Base-by-base conservation (phyloP, 225 moss, liverwort and hornwort species). In the Rhytidiadelphus loreus region DNA sequence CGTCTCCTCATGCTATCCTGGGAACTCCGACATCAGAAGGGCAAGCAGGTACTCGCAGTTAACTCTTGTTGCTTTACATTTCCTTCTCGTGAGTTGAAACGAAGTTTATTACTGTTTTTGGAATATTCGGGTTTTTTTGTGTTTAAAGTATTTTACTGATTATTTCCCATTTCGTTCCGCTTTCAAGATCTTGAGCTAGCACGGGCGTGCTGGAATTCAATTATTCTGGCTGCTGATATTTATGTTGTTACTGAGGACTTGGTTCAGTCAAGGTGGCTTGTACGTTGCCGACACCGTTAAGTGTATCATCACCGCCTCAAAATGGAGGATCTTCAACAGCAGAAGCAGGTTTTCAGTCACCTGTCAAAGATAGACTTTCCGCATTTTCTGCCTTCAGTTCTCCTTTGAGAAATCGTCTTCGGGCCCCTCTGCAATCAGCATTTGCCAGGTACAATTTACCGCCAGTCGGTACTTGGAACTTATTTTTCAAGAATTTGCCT, bases 331-430 rank as follows among this genome's bases (percentile, higher is more conserved):
- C 94, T 75, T 82, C 88, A 72, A 87, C 77, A 90, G 85, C 73
- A 77, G 98, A 98, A 88, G 79, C 90, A 83, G 93, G 93, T 88
- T 92, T 97, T 80, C 90, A 89, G 76, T 97, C 98, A 86, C 96
- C 97, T 90, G 92, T 91, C 32, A 96, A 95, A 80, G 97, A 98
- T 76, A 94, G 96, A 57, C 92, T 92, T 62, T 98, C 98, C 83
- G 96, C 97, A 26, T 98, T 98, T 87, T 96, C 97, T 83, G 96
- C 96, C 52, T 98, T 98, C 84, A 92, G 94, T 61, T 96, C 98
- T 85, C 97, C 97, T 53, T 68, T 92, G 23, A 96, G 95, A 91
- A 93, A 85, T 84, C 95, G 96, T 59, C 89, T 93, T 77, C 96
- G 96, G 65, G 95, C 98, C 46, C 95, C 94, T 53, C 85, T 98